Evolutionary conservation across 73 alveolate species (phyloP).

Genomic region (Paramecium tetraurelia): DNA sequence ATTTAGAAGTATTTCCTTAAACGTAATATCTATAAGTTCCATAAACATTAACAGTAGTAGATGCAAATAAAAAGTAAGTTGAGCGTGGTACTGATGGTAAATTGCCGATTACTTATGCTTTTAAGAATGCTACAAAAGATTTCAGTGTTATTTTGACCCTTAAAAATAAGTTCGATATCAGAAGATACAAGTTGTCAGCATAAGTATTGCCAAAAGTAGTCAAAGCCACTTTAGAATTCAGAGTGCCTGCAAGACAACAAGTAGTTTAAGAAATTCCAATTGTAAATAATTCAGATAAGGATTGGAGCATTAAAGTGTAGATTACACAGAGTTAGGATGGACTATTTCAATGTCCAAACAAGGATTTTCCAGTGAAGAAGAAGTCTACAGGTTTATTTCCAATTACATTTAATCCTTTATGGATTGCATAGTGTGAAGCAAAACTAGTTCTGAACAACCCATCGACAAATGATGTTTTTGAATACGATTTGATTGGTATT

Average conservation of each 20-base stretch:
- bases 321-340: slow-evolving; percentile 70
- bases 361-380: slow-evolving; percentile 78
- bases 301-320: slow-evolving; percentile 91
- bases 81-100: slow-evolving; percentile 42
- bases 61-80: slow-evolving; percentile 28
- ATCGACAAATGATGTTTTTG: slow-evolving; percentile 90
- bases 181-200: slow-evolving; percentile 91
- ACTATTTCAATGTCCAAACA: slow-evolving; percentile 61
- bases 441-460: slow-evolving; percentile 83
- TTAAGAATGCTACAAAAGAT: slow-evolving; percentile 83
- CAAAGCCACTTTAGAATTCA: slow-evolving; percentile 93
- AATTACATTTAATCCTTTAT: slow-evolving; percentile 89
- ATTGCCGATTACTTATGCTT: slow-evolving; percentile 53
- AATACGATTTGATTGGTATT: slow-evolving; percentile 90
- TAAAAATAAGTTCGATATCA: slow-evolving; percentile 88
- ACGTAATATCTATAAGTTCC: slow-evolving; percentile 49
- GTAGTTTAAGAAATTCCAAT: slow-evolving; percentile 96
- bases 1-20: slow-evolving; percentile 47
- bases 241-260: slow-evolving; percentile 91
- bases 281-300: slow-evolving; percentile 92
- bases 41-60: slow-evolving; percentile 47
- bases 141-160: slow-evolving; percentile 78
- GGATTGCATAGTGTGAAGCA: slow-evolving; percentile 83
- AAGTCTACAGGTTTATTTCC: slow-evolving; percentile 77
- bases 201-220: slow-evolving; percentile 95